Evolutionary conservation across 208 protist genomes (phyloP), one percentile per base, ranked within the genome.

Genomic region (Leishmania lainsoni): DNA sequence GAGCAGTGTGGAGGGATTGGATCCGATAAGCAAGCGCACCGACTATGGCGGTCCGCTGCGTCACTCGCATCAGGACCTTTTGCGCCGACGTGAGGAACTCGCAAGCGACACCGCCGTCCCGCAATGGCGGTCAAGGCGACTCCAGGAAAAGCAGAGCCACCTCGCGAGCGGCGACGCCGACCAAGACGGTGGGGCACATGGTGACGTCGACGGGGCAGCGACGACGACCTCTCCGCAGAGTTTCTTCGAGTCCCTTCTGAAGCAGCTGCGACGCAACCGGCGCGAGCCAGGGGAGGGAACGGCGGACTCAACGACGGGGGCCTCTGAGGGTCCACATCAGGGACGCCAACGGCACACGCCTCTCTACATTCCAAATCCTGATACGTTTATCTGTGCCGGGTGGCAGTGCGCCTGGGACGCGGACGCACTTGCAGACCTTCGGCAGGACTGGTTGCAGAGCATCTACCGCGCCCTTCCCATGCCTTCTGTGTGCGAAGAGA

Each of bases 341-440:
- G 49, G 22, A 14, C 45, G 26, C n/a, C 20, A 39, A 29, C 42
- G 35, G 8, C 48, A 58, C 65, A 68, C 59, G n/a, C 39, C 71
- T 51, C 86, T 89, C 32, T 94, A 87, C 76, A 93, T 96, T 42
- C 93, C 87, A 5, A 96, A 96, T 79, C 91, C 93, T 1, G 83
- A 82, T 42, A 90, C 68, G 20, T 96, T 94, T 66, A 82, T 85
- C 4, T 96, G 93, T 69, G 84, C 83, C 20, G 93, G 91, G 81
- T 83, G 70, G 65, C 86, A 90, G 81, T 96, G 93, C 74, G 79
- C 65, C 3, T 85, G 76, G 76, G 78, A 85, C n/a, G 86, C 76
- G 32, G 93, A 96, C 80, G 73, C 85, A 0, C 78, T 93, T 66
- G 58, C 65, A 6, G 93, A 94, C 66, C 84, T 96, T 10, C 88